Conservation (phyloP, 257 asterid genomes). For the Coffea eugenioides region DNA sequence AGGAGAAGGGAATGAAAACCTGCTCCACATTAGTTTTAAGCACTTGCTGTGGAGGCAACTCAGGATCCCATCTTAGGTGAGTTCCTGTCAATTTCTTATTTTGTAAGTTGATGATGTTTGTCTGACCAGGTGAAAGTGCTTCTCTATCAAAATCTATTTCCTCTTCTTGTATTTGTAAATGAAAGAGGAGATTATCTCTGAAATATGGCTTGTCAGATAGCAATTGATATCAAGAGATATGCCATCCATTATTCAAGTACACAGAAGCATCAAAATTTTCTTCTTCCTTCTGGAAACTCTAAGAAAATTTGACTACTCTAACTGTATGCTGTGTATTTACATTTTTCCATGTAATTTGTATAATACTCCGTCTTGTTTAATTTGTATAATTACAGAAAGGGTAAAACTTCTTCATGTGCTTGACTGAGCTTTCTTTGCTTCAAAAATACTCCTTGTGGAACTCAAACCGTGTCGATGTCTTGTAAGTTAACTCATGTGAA, state of each 20-base stretch:
- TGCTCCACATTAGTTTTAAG: not conserved
- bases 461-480: constrained; percentile 76
- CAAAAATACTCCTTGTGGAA: constrained; percentile 79
- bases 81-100: not conserved
- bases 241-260: not conserved
- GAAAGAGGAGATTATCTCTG: not conserved
- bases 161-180: not conserved
- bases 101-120: not conserved
- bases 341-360: constrained; percentile 13
- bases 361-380: constrained; percentile 9
- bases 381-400: constrained; percentile 34
- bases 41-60: not conserved
- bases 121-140: not conserved
- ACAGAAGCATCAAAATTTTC: not conserved
- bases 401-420: constrained; percentile 12
- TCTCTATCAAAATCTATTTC: not conserved
- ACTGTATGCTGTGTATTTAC: constrained; percentile 34
- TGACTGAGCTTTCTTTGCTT: constrained; percentile 21
- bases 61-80: not conserved
- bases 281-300: constrained; percentile 11
- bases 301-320: constrained; percentile 27
- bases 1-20: not conserved
- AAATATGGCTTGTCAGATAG: not conserved
- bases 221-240: not conserved
- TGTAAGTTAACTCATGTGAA: constrained; percentile 63